phyloP scores from a whole-genome alignment of 345 rosid species.

The Lenwebbia sp. region DNA sequence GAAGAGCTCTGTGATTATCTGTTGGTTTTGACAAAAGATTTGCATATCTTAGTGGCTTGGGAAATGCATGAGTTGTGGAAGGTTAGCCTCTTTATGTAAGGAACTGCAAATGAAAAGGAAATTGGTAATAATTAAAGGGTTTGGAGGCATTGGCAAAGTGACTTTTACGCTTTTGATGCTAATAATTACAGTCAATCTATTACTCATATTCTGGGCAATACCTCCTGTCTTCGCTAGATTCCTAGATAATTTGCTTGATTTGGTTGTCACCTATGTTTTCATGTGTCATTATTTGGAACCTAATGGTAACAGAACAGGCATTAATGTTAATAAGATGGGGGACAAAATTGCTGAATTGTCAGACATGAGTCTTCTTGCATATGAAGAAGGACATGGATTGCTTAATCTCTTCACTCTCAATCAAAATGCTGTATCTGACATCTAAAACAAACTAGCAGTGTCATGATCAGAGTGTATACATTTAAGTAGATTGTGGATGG shows the following conservation, averaged over 20 bases:
- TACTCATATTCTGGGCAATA: neutral
- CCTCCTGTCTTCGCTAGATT: neutral
- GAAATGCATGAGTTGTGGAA: neutral
- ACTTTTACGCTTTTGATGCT: neutral
- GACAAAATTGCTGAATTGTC: neutral
- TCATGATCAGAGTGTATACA: no score
- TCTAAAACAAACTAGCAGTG: neutral
- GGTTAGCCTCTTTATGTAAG: neutral
- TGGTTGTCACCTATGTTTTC: neutral
- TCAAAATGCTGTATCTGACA: neutral
- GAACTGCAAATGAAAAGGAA: neutral
- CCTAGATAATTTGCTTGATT: neutral
- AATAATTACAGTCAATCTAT: neutral
- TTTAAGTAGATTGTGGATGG: no score
- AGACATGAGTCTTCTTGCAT: neutral
- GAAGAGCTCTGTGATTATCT: neutral
- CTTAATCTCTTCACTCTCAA: neutral
- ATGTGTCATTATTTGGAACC: neutral
- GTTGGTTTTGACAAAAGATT: neutral
- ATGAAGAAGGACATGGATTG: neutral
- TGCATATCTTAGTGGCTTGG: neutral
- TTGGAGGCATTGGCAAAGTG: neutral
- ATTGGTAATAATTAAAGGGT: neutral
- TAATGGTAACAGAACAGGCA: neutral
- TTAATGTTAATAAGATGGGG: neutral